Conservation (phyloP, 2,329 filamentous ascomycete genomes). For the Balansia obtecta region DNA sequence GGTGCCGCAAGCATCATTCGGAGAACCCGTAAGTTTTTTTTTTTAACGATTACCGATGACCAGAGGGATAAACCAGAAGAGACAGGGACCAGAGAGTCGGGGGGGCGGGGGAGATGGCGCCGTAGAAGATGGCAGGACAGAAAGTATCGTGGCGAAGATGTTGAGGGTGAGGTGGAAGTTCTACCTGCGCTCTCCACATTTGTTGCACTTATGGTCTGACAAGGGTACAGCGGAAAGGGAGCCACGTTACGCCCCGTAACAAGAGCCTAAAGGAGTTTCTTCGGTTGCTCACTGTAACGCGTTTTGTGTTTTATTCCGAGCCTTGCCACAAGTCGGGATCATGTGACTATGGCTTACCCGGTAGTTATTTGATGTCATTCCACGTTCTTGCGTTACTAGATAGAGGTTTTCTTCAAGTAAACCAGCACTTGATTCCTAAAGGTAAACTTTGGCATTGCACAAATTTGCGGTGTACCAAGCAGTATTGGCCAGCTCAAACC, state of each 20-base stretch:
- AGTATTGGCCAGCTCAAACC: too few relatives aligned
- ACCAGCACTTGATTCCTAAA: too few relatives aligned
- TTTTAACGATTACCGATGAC: conserved; percentile 23
- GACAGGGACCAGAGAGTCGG: conserved; percentile 18
- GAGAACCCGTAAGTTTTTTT: conserved; percentile 16
- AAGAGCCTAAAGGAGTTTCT: too few relatives aligned
- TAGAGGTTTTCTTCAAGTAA: too few relatives aligned
- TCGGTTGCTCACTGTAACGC: too few relatives aligned
- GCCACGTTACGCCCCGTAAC: neutral
- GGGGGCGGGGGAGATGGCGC: conserved; percentile 10
- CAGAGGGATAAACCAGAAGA: conserved; percentile 28
- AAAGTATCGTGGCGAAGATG: conserved; percentile 14
- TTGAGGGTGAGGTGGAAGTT: conserved; percentile 31
- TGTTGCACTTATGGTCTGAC: conserved; percentile 10
- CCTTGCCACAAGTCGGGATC: neutral
- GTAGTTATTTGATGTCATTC: neutral
- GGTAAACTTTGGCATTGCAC: too few relatives aligned
- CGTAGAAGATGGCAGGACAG: conserved; percentile 13
- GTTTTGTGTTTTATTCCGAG: too few relatives aligned
- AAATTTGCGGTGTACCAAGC: too few relatives aligned
- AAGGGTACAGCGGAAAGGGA: conserved; percentile 8
- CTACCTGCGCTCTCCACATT: conserved; percentile 20
- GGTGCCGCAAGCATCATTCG: conserved; percentile 28
- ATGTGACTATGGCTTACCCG: neutral
- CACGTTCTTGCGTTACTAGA: too few relatives aligned